Percentiles rank a stretch among this genome's conserved stretches.
These are phyloP conservation scores for Mycena citricolor DNA, from an alignment of 1,284 basidiomycete species.

Conservation along the genomic window DNA sequence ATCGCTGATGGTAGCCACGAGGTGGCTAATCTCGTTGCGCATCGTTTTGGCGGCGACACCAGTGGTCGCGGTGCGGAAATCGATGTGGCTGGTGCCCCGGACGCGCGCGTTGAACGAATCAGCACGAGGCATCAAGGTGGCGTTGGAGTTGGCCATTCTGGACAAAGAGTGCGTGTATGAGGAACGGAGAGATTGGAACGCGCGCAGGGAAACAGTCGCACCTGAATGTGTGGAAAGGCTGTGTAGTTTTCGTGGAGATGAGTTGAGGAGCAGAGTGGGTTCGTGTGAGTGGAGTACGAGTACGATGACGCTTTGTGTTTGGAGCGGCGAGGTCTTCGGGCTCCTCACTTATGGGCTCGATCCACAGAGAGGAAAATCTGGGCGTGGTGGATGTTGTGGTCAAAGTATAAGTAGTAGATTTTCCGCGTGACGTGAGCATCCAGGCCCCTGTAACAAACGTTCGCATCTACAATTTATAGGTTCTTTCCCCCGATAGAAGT, in stretches of 20 bases:
- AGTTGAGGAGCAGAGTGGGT: slow-evolving; percentile 55
- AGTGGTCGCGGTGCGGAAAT: slow-evolving; percentile 98
- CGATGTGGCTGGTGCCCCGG: slow-evolving; percentile 69
- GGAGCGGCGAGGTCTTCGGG: slow-evolving; percentile 26
- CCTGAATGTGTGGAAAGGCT: slow-evolving; percentile 57
- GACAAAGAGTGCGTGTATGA: slow-evolving; percentile 21
- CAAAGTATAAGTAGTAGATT: background rate
- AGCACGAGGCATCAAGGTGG: slow-evolving; percentile 57
- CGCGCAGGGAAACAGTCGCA: slow-evolving; percentile 29
- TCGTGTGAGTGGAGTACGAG: slow-evolving; percentile 43
- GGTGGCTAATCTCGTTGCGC: slow-evolving; percentile 96
- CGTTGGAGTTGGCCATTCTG: slow-evolving; percentile 56
- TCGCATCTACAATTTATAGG: slow-evolving; percentile 37
- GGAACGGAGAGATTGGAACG: slow-evolving; percentile 12
- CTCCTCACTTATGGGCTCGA: slow-evolving; percentile 55
- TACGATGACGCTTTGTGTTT: slow-evolving; percentile 45
- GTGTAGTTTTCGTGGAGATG: slow-evolving; percentile 63
- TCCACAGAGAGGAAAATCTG: slow-evolving; percentile 12
- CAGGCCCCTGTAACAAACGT: slow-evolving; percentile 18
- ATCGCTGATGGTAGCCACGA: slow-evolving; percentile 85
- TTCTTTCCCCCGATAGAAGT: slow-evolving; percentile 7
- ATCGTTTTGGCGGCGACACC: slow-evolving; percentile 97
- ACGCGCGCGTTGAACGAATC: slow-evolving; percentile 66
- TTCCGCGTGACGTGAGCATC: slow-evolving; percentile 16
- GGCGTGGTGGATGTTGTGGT: background rate